Evolutionary conservation across 345 rosid genomes (phyloP).

Genomic region (Aquilaria sinensis): DNA sequence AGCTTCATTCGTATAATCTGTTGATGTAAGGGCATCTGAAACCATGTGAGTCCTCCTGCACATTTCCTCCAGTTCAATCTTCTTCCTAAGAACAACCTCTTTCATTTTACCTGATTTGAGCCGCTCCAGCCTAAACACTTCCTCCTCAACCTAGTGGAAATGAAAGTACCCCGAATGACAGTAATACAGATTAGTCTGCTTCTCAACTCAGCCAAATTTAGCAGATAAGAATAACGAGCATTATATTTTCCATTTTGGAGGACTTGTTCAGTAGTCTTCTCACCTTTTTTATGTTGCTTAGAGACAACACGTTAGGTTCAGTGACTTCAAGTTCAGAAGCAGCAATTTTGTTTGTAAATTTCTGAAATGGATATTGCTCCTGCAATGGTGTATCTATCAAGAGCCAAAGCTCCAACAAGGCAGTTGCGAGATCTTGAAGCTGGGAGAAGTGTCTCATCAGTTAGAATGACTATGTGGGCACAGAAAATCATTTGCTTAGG

Average conservation of each 20-base stretch:
- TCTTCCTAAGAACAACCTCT: slow-evolving; percentile 63
- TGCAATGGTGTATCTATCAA: slow-evolving; percentile 57
- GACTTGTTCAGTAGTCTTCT: slow-evolving; percentile 18
- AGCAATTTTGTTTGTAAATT: slow-evolving; percentile 42
- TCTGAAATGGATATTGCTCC: slow-evolving; percentile 51
- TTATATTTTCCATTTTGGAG: background rate
- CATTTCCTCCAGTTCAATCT: slow-evolving; percentile 58
- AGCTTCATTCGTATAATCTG: slow-evolving; percentile 42
- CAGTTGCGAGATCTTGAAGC: slow-evolving; percentile 58
- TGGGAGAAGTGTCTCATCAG: slow-evolving; percentile 11
- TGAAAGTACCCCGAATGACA: slow-evolving; percentile 1
- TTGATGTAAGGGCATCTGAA: slow-evolving; percentile 24
- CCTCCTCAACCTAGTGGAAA: slow-evolving; percentile 50
- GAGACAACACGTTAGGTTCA: slow-evolving; percentile 49
- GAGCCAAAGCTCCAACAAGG: slow-evolving; percentile 64
- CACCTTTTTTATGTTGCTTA: slow-evolving; percentile 43
- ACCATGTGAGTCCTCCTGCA: slow-evolving; percentile 64
- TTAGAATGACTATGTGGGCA: slow-evolving; percentile 11
- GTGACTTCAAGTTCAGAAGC: slow-evolving; percentile 49
- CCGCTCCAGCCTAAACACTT: slow-evolving; percentile 51
- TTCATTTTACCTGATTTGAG: slow-evolving; percentile 58
- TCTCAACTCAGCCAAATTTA: background rate
- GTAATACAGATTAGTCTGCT: background rate
- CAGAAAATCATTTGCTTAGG: background rate
- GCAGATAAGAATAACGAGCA: background rate